These are phyloP conservation scores for Platanus orientalis DNA, from an alignment of 164 flowering plant species.

Conservation along the genomic window DNA sequence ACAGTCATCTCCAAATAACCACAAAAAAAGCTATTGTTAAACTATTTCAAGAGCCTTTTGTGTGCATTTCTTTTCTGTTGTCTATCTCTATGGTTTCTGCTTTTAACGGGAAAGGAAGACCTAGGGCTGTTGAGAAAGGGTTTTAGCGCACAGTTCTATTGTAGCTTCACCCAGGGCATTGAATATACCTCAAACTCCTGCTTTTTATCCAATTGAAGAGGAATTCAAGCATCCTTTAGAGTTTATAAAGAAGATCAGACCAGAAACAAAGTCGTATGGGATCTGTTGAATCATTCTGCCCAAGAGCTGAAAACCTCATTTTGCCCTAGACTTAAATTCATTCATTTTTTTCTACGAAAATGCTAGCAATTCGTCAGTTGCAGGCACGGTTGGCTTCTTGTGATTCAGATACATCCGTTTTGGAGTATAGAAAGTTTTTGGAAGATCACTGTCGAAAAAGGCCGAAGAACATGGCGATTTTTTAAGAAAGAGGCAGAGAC, in stretches of 20 bases:
- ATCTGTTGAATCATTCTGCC: constrained; percentile 94
- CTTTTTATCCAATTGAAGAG: constrained; percentile 72
- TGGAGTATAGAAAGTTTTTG: constrained; percentile 81
- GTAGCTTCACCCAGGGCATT: constrained; percentile 24
- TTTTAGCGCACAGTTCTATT: constrained; percentile 40
- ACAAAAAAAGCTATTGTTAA: too few species aligned
- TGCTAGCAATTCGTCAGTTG: constrained; percentile 89
- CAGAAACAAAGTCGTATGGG: constrained; percentile 86
- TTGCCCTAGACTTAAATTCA: constrained; percentile 56
- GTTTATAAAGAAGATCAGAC: constrained; percentile 71
- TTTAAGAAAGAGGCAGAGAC: too few species aligned
- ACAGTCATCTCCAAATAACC: too few species aligned
- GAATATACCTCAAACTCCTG: constrained; percentile 68
- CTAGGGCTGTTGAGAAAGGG: constrained; percentile 82
- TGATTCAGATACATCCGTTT: constrained; percentile 77
- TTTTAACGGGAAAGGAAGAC: constrained; percentile 74
- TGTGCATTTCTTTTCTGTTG: not conserved
- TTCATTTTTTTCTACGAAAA: constrained; percentile 79
- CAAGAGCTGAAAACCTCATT: constrained; percentile 78
- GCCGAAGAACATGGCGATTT: constrained; percentile 52
- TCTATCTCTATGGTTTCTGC: not conserved
- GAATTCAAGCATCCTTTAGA: constrained; percentile 87
- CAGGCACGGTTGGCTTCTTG: constrained; percentile 79
- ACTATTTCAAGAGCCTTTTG: not conserved
- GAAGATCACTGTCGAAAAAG: constrained; percentile 65